Percentiles rank a stretch among this genome's conserved stretches.
These are phyloP conservation scores for Heliamphora pulchella DNA, from an alignment of 179 eudicot species.

Conservation along the genomic window DNA sequence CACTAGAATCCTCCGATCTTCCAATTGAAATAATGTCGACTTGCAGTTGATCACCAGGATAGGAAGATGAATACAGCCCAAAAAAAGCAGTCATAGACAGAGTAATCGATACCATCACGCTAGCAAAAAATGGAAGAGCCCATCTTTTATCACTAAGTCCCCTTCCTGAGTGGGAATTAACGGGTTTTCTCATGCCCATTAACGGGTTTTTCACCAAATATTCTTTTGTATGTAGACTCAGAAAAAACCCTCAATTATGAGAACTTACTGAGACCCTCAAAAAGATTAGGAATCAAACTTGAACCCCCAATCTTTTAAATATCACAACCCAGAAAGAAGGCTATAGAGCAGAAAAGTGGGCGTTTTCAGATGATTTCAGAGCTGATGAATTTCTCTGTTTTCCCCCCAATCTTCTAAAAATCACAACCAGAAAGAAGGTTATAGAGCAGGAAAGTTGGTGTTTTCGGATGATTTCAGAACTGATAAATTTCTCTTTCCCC, in stretches of 20 bases:
- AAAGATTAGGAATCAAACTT: not conserved
- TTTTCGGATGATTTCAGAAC: too few relatives aligned
- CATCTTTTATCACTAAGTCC: constrained; percentile 55
- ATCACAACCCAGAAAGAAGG: not conserved
- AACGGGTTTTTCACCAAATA: not conserved
- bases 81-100: constrained; percentile 40
- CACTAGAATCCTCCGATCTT: constrained; percentile 26
- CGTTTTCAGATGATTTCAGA: not conserved
- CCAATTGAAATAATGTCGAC: constrained; percentile 25
- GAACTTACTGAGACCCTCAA: too few relatives aligned
- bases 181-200: constrained; percentile 48
- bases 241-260: not conserved
- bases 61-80: constrained; percentile 41
- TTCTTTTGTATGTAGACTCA: not conserved
- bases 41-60: constrained; percentile 32
- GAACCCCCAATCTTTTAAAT: constrained; percentile 1
- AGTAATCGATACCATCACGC: constrained; percentile 49
- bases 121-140: constrained; percentile 59
- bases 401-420: too few relatives aligned
- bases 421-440: too few relatives aligned
- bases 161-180: constrained; percentile 44
- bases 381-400: too few relatives aligned
- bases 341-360: not conserved
- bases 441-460: too few relatives aligned
- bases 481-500: too few relatives aligned